Percentiles rank a stretch among this genome's conserved stretches.
Conservation (phyloP, 768 basidiomycete genomes). For the Trichaptum fuscoviolaceum region DNA sequence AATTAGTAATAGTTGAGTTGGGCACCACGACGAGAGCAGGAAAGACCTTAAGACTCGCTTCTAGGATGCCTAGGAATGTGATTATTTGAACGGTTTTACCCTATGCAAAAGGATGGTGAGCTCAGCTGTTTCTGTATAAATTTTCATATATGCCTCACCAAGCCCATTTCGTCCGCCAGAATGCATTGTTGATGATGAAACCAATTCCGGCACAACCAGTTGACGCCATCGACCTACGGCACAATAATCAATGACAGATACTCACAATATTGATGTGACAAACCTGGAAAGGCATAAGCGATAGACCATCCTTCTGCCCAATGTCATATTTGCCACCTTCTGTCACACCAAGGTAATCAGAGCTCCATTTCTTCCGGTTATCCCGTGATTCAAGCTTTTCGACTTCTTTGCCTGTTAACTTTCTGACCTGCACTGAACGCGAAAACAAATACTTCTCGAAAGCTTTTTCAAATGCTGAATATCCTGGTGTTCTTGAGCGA, state of each 20-base stretch:
- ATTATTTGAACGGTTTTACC: constrained; percentile 92
- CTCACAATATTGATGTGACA: constrained; percentile 16
- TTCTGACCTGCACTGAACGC: constrained; percentile 53
- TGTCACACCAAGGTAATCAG: constrained; percentile 35
- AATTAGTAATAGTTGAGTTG: constrained; percentile 92
- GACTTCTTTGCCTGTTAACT: constrained; percentile 36
- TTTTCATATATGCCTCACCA: constrained; percentile 40
- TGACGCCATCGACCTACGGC: constrained; percentile 67
- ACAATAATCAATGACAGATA: constrained; percentile 10
- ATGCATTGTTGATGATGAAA: constrained; percentile 81
- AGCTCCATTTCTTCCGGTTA: constrained; percentile 47
- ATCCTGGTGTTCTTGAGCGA: constrained; percentile 46
- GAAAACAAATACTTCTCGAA: constrained; percentile 63
- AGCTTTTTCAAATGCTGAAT: constrained; percentile 61
- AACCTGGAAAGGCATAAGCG: constrained; percentile 87
- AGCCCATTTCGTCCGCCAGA: constrained; percentile 96
- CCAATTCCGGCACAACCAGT: constrained; percentile 87
- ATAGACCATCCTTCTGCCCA: constrained; percentile 57
- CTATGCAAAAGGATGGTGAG: constrained; percentile 29
- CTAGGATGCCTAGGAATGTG: constrained; percentile 70
- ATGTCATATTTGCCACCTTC: constrained; percentile 54
- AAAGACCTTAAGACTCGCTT: constrained; percentile 49
- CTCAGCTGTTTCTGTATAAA: not conserved
- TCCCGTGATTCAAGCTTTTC: constrained; percentile 46
- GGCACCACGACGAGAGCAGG: constrained; percentile 92